Evolutionary conservation across 1,139 yeast genomes (phyloP), one percentile per base, ranked within the genome.

Genomic region (Zygoascus hellenicus): DNA sequence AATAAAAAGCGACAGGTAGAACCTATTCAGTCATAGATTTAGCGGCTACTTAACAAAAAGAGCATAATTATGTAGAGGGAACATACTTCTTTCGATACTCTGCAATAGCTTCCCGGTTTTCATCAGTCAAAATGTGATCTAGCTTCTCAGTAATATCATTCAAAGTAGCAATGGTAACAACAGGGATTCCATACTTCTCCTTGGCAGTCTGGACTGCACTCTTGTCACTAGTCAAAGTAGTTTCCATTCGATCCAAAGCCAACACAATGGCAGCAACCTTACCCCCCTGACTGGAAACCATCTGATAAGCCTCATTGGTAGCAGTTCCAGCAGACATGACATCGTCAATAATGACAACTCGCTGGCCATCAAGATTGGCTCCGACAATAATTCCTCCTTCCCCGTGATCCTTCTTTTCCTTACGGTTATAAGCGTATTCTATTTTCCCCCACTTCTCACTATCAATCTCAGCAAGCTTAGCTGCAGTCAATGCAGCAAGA

Each of bases 281-380:
- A 46, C 96, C 98, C 38, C 78, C 72, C 58, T 82, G 92, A 26
- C 64, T 71, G 22, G 72, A 72, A 59, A 92, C 88, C 59, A 92
- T 85, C 46, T 76, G 80, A 58, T 88, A 85, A 0, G 97, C 97
- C 68, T 92, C 97, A 60, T 84, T 85, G 64, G 90, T 89, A 47
- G 98, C 98, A 50, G 97, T 92, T 36, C 98, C 98, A 2, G 98
- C 97, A 51, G 97, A 92, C 81, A 92, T 90, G 44, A 92, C 97
- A 61, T 92, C 98, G 67, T 92, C 98, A 55, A 92, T 88, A 59
- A 92, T 84, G 60, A 92, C 72, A 31, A 89, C 78, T 53, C 75
- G 76, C 66, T 89, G 84, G 48, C 78, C 85, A 52, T 76, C 75
- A 58, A 92, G 75, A 3, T 78, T 68, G 40, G 87, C 80, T 31